Conservation (phyloP, 164 flowering plant species). For the Chimonanthus praecox region DNA sequence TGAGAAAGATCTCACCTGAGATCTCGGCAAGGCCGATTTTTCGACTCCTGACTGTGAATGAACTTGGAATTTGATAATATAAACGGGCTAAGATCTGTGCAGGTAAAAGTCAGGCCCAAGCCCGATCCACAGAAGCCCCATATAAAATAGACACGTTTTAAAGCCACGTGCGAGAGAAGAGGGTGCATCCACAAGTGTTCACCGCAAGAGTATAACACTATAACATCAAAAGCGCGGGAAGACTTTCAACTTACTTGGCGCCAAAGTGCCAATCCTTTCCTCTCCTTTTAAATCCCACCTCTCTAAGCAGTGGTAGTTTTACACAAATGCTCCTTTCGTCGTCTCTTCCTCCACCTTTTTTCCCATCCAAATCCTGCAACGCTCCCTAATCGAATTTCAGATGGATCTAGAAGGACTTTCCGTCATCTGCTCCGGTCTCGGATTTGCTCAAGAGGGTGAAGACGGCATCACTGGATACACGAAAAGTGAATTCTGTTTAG, state of each 20-base stretch:
- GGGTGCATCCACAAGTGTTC: not conserved
- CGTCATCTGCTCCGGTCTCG: constrained; percentile 63
- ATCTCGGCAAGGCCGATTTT: no score
- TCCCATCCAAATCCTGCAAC: constrained; percentile 1
- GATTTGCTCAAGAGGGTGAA: constrained; percentile 46
- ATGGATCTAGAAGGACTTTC: constrained; percentile 64
- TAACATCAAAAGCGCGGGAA: constrained; percentile 2
- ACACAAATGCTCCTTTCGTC: not conserved
- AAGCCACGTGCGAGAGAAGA: no score
- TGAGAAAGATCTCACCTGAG: no score
- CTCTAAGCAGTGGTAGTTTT: not conserved
- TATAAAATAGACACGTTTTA: no score
- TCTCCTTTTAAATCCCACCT: not conserved
- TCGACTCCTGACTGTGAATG: no score
- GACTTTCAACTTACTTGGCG: not conserved
- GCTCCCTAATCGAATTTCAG: not conserved
- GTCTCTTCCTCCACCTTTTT: not conserved
- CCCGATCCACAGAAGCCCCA: no score
- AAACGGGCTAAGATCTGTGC: no score
- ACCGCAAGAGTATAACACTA: not conserved
- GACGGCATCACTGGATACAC: constrained; percentile 52
- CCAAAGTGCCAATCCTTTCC: not conserved
- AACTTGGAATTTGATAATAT: no score
- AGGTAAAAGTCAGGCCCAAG: no score
- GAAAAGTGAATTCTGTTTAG: constrained; percentile 58